Percentiles rank a stretch among this genome's conserved stretches.
phyloP scores from a whole-genome alignment of 148 eudicot genomes.

The Euryodendron excelsum region DNA sequence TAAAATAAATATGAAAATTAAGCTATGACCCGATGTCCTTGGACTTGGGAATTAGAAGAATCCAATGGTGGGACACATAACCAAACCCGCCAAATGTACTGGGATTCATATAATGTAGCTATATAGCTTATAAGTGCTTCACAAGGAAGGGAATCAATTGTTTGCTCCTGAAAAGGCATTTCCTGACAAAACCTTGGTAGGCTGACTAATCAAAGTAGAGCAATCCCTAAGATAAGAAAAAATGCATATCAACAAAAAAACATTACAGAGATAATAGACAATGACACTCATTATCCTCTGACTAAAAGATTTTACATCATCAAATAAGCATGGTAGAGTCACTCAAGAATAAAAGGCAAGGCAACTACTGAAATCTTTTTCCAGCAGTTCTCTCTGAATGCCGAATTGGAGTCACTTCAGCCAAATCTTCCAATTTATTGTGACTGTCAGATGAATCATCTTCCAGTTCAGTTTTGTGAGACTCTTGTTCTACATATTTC shows the following conservation, averaged over 20 bases:
- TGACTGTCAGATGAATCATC: constrained; percentile 44
- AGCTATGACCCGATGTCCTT: not conserved
- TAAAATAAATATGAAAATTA: not conserved
- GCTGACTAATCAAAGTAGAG: not conserved
- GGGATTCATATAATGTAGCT: not conserved
- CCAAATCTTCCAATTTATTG: constrained; percentile 25
- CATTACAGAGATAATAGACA: not conserved
- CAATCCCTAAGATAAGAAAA: not conserved
- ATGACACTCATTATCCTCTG: not conserved
- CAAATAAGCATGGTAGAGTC: not conserved
- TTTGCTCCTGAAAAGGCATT: not conserved
- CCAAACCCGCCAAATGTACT: not conserved
- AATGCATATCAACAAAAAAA: not conserved
- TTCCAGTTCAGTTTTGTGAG: constrained; percentile 43
- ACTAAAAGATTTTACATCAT: not conserved
- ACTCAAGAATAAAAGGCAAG: constrained; percentile 14
- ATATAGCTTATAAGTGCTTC: not conserved
- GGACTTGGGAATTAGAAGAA: not conserved
- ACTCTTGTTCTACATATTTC: constrained; percentile 32
- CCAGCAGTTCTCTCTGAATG: constrained; percentile 82
- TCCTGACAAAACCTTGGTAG: too few relatives aligned
- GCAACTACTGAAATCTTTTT: constrained; percentile 62
- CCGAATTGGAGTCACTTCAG: constrained; percentile 58
- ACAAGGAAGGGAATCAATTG: not conserved
- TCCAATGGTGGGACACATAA: not conserved